These are phyloP conservation scores for Crithidia fasciculata DNA, from an alignment of 208 protist genomes.

Conservation along the genomic window DNA sequence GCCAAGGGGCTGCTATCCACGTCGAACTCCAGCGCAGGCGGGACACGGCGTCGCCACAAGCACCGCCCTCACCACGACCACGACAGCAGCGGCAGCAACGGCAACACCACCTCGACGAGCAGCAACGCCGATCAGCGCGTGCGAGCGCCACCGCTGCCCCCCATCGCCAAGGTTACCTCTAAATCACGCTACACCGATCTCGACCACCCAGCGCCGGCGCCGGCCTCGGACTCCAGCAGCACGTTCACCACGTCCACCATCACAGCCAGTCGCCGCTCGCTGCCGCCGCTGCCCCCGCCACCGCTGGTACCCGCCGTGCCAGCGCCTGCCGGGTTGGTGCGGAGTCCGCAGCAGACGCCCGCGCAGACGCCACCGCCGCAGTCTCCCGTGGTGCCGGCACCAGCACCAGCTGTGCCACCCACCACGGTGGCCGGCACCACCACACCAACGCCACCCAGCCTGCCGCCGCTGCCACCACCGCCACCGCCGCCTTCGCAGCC, in stretches of 20 bases:
- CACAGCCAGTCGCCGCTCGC: constrained; percentile 5
- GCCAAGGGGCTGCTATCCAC: constrained; percentile 3
- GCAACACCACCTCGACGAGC: background rate
- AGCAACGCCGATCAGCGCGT: background rate
- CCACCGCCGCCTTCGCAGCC: constrained; percentile 10
- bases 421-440: no score
- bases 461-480: constrained; percentile 14
- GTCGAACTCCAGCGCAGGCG: constrained; percentile 1
- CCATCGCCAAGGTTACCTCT: background rate
- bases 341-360: constrained; percentile 23
- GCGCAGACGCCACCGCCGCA: background rate
- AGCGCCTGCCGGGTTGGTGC: constrained; percentile 5
- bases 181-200: constrained; percentile 21
- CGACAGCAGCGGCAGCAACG: constrained; percentile 11
- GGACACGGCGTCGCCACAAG: constrained; percentile 13
- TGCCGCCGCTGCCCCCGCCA: constrained; percentile 35
- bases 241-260: background rate
- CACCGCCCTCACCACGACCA: constrained; percentile 6
- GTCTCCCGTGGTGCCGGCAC: no score
- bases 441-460: background rate
- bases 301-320: constrained; percentile 2
- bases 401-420: no score
- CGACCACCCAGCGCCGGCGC: background rate
- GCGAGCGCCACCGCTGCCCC: background rate
- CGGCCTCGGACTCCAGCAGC: constrained; percentile 10